These are phyloP conservation scores for Cladorrhinum sp. DNA, from an alignment of 2,329 filamentous ascomycete species.

Conservation along the genomic window DNA sequence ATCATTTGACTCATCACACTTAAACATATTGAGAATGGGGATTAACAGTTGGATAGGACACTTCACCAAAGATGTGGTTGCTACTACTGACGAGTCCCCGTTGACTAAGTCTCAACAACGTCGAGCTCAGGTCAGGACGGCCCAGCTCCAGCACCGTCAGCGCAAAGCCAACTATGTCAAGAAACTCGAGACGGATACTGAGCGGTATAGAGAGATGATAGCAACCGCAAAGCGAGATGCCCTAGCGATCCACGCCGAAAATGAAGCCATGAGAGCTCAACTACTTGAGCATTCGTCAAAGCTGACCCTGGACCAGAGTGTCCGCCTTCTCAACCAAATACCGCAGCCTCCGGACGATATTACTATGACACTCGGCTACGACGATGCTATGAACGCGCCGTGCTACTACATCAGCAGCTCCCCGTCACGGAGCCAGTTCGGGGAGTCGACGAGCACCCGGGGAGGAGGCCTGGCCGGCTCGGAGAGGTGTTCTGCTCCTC, in stretches of 20 bases:
- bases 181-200: constrained; percentile 52
- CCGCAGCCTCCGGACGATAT: constrained; percentile 33
- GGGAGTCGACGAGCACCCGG: neutral
- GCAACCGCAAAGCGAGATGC: constrained; percentile 41
- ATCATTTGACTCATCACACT: too few species aligned
- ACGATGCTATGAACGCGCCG: constrained; percentile 42
- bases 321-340: constrained; percentile 33
- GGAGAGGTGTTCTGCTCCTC: neutral
- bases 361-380: constrained; percentile 41
- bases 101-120: constrained; percentile 45
- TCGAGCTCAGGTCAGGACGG: constrained; percentile 50
- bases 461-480: neutral
- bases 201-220: constrained; percentile 47
- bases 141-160: constrained; percentile 54
- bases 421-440: constrained; percentile 2
- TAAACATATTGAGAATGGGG: neutral
- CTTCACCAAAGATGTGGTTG: constrained; percentile 8
- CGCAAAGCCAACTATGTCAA: constrained; percentile 55
- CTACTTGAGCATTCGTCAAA: neutral
- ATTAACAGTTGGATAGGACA: constrained; percentile 6
- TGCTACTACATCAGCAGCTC: constrained; percentile 40
- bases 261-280: constrained; percentile 32
- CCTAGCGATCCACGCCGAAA: constrained; percentile 39
- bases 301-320: constrained; percentile 9
- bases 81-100: constrained; percentile 10